These are phyloP conservation scores for Theobroma cacao DNA, from an alignment of 345 rosid species.

Conservation along the genomic window DNA sequence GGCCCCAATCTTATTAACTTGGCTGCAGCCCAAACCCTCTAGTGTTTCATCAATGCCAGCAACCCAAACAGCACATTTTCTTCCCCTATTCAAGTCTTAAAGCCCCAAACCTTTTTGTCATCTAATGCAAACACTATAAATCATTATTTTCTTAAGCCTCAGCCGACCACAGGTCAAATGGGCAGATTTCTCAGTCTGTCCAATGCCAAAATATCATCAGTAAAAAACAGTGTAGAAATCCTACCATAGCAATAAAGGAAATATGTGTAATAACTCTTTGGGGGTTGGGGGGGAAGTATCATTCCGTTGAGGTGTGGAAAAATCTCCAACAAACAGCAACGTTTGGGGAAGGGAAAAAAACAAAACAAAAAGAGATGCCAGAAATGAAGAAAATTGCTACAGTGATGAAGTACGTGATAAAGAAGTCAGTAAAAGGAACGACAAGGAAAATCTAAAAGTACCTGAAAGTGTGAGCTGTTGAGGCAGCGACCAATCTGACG, in stretches of 20 bases:
- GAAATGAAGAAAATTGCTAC: background rate
- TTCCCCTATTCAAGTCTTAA: background rate
- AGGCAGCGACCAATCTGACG: constrained; percentile 59
- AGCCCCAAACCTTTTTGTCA: background rate
- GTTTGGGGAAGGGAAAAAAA: background rate
- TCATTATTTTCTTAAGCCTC: background rate
- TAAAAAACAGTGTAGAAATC: background rate
- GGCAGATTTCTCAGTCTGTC: background rate
- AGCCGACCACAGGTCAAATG: background rate
- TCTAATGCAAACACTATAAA: background rate
- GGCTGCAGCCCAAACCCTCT: background rate
- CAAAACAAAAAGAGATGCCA: background rate
- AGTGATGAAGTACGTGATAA: background rate
- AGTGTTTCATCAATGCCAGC: background rate
- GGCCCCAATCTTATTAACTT: background rate
- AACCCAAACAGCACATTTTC: too few relatives aligned
- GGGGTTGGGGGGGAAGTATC: background rate
- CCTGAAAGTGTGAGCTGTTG: constrained; percentile 86
- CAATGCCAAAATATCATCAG: background rate
- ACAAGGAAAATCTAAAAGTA: constrained; percentile 12
- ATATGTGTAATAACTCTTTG: background rate
- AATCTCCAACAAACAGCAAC: background rate
- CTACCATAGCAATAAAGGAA: background rate
- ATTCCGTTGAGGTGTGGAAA: background rate
- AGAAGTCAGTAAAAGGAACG: background rate